These are phyloP conservation scores for Porphyridium purpureum DNA, from an alignment of 23 red algal species.

Conservation along the genomic window DNA sequence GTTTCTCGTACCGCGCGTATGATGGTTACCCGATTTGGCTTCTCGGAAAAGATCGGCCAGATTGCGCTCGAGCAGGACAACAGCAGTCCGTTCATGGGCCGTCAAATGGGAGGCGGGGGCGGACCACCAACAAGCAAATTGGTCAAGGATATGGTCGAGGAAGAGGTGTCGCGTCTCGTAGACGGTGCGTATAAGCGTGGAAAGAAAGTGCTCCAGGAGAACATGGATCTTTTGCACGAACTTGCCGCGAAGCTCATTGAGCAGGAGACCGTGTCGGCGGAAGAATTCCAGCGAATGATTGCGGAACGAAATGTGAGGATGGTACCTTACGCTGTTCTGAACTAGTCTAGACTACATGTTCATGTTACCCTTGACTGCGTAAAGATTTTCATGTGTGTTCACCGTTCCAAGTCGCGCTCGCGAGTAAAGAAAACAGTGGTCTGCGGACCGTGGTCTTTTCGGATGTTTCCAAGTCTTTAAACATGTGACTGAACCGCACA, in stretches of 20 bases:
- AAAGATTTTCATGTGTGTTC: no score
- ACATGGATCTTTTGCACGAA: constrained; percentile 59
- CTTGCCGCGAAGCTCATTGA: constrained; percentile 73
- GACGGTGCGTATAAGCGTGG: constrained; percentile 75
- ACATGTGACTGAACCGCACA: no score
- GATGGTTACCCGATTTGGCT: constrained; percentile 88
- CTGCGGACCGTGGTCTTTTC: no score
- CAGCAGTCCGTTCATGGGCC: constrained; percentile 87
- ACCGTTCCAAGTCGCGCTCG: no score
- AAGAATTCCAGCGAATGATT: constrained; percentile 82
- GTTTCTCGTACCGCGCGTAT: constrained; percentile 73
- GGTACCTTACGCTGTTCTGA: constrained; percentile 64
- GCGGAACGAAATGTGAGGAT: constrained; percentile 72
- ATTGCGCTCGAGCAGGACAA: constrained; percentile 38
- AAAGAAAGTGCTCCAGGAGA: constrained; percentile 47
- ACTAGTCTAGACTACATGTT: no score
- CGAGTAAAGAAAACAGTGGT: no score
- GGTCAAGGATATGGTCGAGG: constrained; percentile 47
- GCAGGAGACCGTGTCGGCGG: constrained; percentile 81
- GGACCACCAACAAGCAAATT: constrained; percentile 34
- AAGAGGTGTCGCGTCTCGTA: constrained; percentile 75
- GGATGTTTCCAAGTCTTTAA: no score
- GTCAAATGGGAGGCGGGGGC: constrained; percentile 54
- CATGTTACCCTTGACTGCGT: no score
- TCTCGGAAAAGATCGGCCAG: constrained; percentile 73